A percentile compares a stretch with the other conserved stretches of the same genome.
Conservation (phyloP, 768 basidiomycete genomes). For the Nidularia pulvinata region DNA sequence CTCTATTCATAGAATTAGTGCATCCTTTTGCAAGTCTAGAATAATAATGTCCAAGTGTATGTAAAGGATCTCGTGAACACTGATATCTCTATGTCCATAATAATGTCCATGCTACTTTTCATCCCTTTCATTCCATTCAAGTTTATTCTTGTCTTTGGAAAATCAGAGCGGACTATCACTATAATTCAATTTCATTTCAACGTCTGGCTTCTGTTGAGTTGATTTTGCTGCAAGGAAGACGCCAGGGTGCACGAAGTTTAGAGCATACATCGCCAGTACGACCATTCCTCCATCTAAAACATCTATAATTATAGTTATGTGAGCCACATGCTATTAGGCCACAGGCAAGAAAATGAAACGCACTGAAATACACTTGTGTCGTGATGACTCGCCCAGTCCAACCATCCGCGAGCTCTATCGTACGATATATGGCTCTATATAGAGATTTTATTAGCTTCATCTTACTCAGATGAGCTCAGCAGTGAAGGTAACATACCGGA, state of each 20-base stretch:
- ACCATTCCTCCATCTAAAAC: conserved; percentile 49
- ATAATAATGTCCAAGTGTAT: too few species aligned
- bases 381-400: conserved; percentile 50
- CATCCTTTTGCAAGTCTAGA: too few species aligned
- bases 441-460: not conserved
- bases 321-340: not conserved
- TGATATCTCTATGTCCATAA: too few species aligned
- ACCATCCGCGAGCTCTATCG: conserved; percentile 45
- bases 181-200: too few species aligned
- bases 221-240: too few species aligned
- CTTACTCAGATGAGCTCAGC: not conserved
- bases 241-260: conserved; percentile 47
- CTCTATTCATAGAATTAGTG: too few species aligned
- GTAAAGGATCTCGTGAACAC: too few species aligned
- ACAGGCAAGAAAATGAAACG: conserved; percentile 10
- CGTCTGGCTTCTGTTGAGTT: too few species aligned
- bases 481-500: conserved; percentile 33
- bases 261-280: conserved; percentile 38
- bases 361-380: conserved; percentile 49
- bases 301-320: conserved; percentile 22
- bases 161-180: too few species aligned
- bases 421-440: conserved; percentile 45
- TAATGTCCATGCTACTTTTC: too few species aligned
- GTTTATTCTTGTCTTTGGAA: too few species aligned
- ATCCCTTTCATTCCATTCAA: too few species aligned